Base-by-base conservation (phyloP, 805 yeast species). In the Kockiozyma suomiensis region DNA sequence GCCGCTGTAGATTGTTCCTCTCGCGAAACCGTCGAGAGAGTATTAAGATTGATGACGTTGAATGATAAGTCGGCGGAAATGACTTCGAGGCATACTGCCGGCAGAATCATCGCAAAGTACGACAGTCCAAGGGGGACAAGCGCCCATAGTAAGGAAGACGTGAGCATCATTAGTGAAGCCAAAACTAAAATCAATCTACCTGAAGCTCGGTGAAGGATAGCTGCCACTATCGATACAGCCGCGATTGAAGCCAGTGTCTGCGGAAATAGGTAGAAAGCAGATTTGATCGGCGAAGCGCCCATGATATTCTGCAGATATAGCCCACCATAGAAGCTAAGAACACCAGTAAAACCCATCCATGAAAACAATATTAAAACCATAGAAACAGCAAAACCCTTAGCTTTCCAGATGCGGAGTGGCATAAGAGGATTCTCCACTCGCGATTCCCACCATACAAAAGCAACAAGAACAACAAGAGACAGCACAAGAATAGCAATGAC, bases 61-160 rank as follows among this genome's bases (percentile, higher is more conserved):
- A 76, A 81, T 15, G 76, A 69, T 4, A 81, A 65, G 67, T 81
- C 84, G 0, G 82, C 82, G 0, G 83, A 83, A 15, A 80, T 41
- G 33, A 79, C 82, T 0, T 75, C 68, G 28, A 77, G 64, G 13
- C 73, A 66, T 52, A 76, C 73, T 0, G 81, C 75, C 69, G 79
- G 79, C 58, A 81, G 79, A 21, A 82, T 80, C 17, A 81, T 78
- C 4, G 77, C 68, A 73, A 80, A 81, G 64, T 78, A 81, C 41
- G 70, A 69, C 35, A 77, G 64, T 33, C 71, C 62, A 0, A 72
- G 70, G 2, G 72, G 62, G 60, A 73, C 69, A 0, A 81, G 76
- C 0, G 77, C 75, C 82, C 82, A 80, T 10, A 79, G 66, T 21
- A 80, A 69, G 5, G 76, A 60, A 5, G 79, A 65, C 2, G 69